Conservation (phyloP, 306 rosid genomes). For the Cotoneaster glaucophyllus region DNA sequence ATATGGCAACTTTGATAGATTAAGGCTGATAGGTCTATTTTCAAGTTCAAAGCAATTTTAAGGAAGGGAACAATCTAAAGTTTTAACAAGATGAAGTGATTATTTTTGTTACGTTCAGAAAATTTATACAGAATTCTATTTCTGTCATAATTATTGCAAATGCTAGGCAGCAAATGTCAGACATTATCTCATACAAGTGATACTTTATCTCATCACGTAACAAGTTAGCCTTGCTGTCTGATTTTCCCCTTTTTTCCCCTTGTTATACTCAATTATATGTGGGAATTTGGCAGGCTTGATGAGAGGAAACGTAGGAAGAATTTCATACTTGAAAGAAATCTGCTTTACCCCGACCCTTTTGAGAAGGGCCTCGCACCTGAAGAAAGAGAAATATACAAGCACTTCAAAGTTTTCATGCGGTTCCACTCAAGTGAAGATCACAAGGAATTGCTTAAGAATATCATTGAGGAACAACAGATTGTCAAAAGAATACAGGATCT, state of each 20-base stretch:
- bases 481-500: slow-evolving; percentile 71
- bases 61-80: background rate
- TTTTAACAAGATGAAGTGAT: too few species aligned
- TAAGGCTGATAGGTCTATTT: background rate
- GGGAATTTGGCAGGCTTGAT: slow-evolving; percentile 69
- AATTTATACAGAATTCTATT: background rate
- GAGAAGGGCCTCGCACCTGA: slow-evolving; percentile 62
- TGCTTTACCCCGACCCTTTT: slow-evolving; percentile 65
- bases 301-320: slow-evolving; percentile 78
- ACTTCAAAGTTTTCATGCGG: slow-evolving; percentile 65
- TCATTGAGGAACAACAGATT: slow-evolving; percentile 67
- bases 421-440: slow-evolving; percentile 77
- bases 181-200: background rate
- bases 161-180: background rate
- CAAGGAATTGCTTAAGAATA: slow-evolving; percentile 45
- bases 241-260: background rate
- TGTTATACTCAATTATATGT: background rate
- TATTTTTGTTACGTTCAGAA: too few species aligned
- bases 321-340: slow-evolving; percentile 67
- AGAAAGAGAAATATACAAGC: slow-evolving; percentile 59
- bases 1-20: background rate
- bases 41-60: background rate
- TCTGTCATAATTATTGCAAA: background rate
- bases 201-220: background rate
- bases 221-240: background rate